Conservation (phyloP, 257 asterid species). For the Rehmannia glutinosa region DNA sequence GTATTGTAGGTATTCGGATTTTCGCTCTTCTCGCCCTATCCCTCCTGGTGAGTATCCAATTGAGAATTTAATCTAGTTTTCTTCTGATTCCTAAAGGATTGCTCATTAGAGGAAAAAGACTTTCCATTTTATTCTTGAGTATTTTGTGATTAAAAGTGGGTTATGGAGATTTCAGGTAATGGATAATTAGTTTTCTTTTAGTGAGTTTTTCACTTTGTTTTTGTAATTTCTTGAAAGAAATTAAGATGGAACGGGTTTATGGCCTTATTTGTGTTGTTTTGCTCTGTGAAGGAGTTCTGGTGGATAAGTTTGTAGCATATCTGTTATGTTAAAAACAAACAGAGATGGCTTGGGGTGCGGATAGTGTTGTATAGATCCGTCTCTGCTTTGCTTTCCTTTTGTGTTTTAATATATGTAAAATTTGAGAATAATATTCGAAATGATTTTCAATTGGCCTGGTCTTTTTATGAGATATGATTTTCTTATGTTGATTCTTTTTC, state of each 20-base stretch:
- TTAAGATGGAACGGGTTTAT: constrained; percentile 8
- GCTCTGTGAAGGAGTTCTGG: background rate
- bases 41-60: constrained; percentile 56
- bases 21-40: constrained; percentile 60
- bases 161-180: constrained; percentile 2
- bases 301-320: constrained; percentile 35
- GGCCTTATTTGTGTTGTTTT: background rate
- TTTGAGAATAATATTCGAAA: background rate
- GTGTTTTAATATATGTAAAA: background rate
- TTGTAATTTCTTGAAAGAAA: background rate
- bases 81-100: background rate
- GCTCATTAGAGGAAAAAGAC: background rate
- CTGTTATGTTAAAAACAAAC: constrained; percentile 27
- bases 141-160: constrained; percentile 1
- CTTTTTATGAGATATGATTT: constrained; percentile 11
- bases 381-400: constrained; percentile 11
- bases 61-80: background rate
- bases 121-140: background rate
- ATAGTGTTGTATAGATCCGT: constrained; percentile 30
- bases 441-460: background rate
- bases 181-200: background rate
- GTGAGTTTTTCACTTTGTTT: background rate
- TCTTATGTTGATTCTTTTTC: constrained; percentile 27
- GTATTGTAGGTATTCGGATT: constrained; percentile 64
- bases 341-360: background rate